phyloP scores from a whole-genome alignment of 371 early-diverging fungal genomes.

The Furculomyces boomerangus region DNA sequence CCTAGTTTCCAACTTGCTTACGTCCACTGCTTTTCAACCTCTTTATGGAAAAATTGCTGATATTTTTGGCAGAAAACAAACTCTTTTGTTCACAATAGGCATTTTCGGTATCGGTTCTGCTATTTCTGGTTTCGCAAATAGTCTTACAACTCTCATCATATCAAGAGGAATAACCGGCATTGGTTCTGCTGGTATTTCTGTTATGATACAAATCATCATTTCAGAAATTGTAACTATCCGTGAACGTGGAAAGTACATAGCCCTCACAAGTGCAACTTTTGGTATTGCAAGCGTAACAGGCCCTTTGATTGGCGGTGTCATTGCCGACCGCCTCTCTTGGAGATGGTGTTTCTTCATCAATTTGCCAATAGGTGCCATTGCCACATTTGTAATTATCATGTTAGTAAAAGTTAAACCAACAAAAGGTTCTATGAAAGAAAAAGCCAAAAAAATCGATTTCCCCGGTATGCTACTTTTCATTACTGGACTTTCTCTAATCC shows the following conservation, averaged over 20 bases:
- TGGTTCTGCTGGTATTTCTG: conserved; percentile 48
- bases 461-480: conserved; percentile 34
- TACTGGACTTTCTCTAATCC: conserved; percentile 28
- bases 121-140: conserved; percentile 29
- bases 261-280: conserved; percentile 31
- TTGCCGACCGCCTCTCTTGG: conserved; percentile 33
- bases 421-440: conserved; percentile 23
- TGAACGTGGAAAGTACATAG: conserved; percentile 33
- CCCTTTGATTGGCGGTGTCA: conserved; percentile 53
- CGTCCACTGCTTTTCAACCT: conserved; percentile 33
- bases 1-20: conserved; percentile 30
- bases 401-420: conserved; percentile 28
- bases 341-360: conserved; percentile 65
- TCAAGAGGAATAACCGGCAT: conserved; percentile 52
- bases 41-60: conserved; percentile 35
- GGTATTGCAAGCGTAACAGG: conserved; percentile 49
- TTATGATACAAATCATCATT: conserved; percentile 29
- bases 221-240: conserved; percentile 17
- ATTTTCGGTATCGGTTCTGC: conserved; percentile 34
- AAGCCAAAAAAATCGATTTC: conserved; percentile 41
- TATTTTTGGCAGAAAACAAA: conserved; percentile 25
- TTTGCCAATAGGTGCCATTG: conserved; percentile 38
- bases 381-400: conserved; percentile 30
- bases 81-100: conserved; percentile 25
- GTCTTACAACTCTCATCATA: conserved; percentile 38